Conservation (phyloP, 495 filamentous ascomycete species). For the Chaetomidium leptoderma region DNA sequence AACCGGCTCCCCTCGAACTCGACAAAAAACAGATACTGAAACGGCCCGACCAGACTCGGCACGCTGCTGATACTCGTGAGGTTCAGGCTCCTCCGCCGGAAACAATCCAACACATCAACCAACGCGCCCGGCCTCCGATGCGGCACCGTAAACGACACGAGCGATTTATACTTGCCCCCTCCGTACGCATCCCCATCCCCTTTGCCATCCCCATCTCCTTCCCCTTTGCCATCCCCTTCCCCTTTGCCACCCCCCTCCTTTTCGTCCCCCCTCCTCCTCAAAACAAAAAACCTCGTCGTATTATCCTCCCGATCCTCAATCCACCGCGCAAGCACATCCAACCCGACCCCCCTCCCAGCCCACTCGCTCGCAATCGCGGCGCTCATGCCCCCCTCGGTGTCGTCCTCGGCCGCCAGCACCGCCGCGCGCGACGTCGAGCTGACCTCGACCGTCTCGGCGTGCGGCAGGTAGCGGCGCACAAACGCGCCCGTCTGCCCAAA, state of each 20-base stretch:
- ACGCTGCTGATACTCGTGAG: slow-evolving; percentile 86
- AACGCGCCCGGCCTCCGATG: slow-evolving; percentile 75
- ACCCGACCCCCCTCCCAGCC: slow-evolving; percentile 61
- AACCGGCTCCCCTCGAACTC: slow-evolving; percentile 66
- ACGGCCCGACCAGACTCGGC: slow-evolving; percentile 68
- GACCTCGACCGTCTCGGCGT: slow-evolving; percentile 74
- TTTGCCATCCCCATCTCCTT: slow-evolving; percentile 11
- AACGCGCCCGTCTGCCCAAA: slow-evolving; percentile 90
- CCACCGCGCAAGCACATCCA: slow-evolving; percentile 63
- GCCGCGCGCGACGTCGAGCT: slow-evolving; percentile 81
- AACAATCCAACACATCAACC: slow-evolving; percentile 73
- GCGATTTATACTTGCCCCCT: slow-evolving; percentile 52
- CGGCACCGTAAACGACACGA: slow-evolving; percentile 77
- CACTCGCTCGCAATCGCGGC: slow-evolving; percentile 74
- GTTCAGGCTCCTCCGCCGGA: slow-evolving; percentile 67
- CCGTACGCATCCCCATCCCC: slow-evolving; percentile 11
- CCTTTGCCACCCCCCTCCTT: slow-evolving; percentile 3
- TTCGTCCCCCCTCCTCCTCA: slow-evolving; percentile 26
- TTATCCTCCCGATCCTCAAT: slow-evolving; percentile 86
- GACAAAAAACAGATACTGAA: slow-evolving; percentile 94
- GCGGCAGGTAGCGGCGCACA: slow-evolving; percentile 59
- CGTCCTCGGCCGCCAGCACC: slow-evolving; percentile 63
- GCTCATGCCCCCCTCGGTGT: slow-evolving; percentile 50
- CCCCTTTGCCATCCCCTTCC: neutral
- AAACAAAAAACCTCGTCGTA: slow-evolving; percentile 79